phyloP scores from a whole-genome alignment of 768 basidiomycete species.

The Kwoniella sp. region DNA sequence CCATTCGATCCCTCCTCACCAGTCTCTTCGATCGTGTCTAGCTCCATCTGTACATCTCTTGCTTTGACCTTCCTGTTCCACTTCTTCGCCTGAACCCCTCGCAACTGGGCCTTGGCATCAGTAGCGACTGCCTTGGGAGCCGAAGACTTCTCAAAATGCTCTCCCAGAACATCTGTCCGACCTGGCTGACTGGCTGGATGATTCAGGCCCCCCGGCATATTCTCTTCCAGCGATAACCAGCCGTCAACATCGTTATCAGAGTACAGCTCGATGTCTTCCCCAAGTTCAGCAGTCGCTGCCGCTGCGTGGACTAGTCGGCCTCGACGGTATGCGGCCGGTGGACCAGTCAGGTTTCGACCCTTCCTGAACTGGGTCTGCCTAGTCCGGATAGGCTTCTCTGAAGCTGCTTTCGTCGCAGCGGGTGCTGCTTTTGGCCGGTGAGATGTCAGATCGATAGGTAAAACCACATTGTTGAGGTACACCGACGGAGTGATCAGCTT shows the following conservation, averaged over 20 bases:
- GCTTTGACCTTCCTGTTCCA: neutral
- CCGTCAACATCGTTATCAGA: conserved; percentile 4
- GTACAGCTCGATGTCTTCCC: conserved; percentile 7
- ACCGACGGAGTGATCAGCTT: no score
- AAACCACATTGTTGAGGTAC: neutral
- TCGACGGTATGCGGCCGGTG: neutral
- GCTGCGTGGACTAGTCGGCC: no score
- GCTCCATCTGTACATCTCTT: neutral
- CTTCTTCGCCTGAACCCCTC: neutral
- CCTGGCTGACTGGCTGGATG: no score
- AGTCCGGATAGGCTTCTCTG: neutral
- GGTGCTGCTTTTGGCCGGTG: neutral
- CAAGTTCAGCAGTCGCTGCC: neutral
- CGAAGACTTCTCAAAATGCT: no score
- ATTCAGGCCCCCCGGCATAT: neutral
- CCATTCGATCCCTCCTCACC: conserved; percentile 11
- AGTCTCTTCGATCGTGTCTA: conserved; percentile 17
- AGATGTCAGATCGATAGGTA: neutral
- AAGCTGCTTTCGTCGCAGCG: neutral
- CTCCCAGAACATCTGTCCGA: no score
- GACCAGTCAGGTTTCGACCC: neutral
- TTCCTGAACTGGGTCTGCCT: neutral
- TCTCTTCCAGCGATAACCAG: neutral
- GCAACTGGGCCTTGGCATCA: neutral
- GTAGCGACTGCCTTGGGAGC: neutral